Base-by-base conservation (phyloP, 2,329 filamentous ascomycete species). In the Calonectria fujianensis region DNA sequence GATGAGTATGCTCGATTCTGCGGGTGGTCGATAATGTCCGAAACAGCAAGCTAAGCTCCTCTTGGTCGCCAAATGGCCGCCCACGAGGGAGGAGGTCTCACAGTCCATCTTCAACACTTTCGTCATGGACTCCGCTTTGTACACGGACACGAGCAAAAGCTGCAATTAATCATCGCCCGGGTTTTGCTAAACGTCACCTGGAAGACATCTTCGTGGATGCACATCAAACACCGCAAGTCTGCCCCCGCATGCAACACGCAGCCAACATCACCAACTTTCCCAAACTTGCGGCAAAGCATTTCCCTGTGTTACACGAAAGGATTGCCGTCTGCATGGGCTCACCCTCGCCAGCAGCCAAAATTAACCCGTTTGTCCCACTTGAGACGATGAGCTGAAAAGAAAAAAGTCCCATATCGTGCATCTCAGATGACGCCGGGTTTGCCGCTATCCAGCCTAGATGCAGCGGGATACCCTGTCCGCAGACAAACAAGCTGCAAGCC, bases 1-100 rank as follows among this genome's bases (percentile, higher is more conserved):
- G 54, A 37, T 65, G 61, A 27, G n/a, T n/a, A 63, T 64, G 45
- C 69, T 70, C 69, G 69, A 71, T 71, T 29, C 48, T 71, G 48
- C 59, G 35, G 69, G 37, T 65, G 37, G 59, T 48, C 48, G 35
- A 71, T 52, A 20, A 57, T 41, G 59, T 54, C 59, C 59, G 69
- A 71, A 63, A 71, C 69, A 57, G 57, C 41, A 48, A 7, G 39
- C 35, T 41, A 65, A n/a, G 32, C 59, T 31, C 37, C 51, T 48
- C 29, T 41, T 41, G 14, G 50, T 32, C 16, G 20, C 45, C 27
- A 14, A 35, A 31, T 70, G 9, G 9, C 11, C n/a, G 20, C 41
- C 32, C 24, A 32, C 31, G 24, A n/a, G 39, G 9, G 24, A n/a
- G 39, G 9, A 18, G 41, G 51, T 61, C 63, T 72, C 70, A 41